Evolutionary conservation across 2,329 filamentous ascomycete species (phyloP).

Genomic region (Ophiognomonia clavigignenti-juglandacearum): DNA sequence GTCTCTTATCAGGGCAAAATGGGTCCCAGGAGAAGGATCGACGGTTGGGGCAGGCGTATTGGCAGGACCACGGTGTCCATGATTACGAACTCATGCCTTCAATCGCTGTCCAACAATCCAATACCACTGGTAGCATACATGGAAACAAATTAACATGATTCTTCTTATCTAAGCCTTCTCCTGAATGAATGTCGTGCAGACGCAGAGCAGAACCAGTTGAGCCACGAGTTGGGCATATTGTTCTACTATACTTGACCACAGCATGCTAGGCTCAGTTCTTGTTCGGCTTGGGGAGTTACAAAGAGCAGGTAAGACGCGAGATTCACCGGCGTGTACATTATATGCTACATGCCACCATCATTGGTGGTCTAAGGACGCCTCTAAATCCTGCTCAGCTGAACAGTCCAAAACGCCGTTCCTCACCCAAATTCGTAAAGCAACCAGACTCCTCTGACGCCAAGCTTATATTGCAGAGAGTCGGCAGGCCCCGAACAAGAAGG

Average conservation of each 20-base stretch:
- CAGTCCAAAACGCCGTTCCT: not conserved
- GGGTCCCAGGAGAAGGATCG: not conserved
- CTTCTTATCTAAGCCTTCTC: too few species aligned
- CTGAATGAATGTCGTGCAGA: too few species aligned
- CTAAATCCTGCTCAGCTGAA: not conserved
- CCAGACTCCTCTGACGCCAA: conserved; percentile 3
- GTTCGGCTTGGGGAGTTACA: too few species aligned
- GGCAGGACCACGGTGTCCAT: not conserved
- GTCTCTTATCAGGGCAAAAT: not conserved
- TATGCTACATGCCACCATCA: too few species aligned
- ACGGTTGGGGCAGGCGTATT: conserved; percentile 5
- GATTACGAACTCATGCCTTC: conserved; percentile 1
- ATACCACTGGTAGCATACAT: conserved; percentile 6
- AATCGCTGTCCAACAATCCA: conserved; percentile 1
- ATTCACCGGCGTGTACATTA: too few species aligned
- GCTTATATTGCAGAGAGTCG: not conserved
- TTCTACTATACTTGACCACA: too few species aligned
- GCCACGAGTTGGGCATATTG: too few species aligned
- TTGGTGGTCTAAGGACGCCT: not conserved
- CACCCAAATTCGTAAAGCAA: not conserved
- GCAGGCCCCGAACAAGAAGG: too few species aligned
- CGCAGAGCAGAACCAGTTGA: too few species aligned
- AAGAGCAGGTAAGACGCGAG: too few species aligned
- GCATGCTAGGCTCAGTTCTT: too few species aligned
- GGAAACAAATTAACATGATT: too few species aligned